Percentiles rank a stretch among this genome's conserved stretches.
Evolutionary conservation across 1,284 basidiomycete species (phyloP).

Genomic region (Ganoderma boninense): DNA sequence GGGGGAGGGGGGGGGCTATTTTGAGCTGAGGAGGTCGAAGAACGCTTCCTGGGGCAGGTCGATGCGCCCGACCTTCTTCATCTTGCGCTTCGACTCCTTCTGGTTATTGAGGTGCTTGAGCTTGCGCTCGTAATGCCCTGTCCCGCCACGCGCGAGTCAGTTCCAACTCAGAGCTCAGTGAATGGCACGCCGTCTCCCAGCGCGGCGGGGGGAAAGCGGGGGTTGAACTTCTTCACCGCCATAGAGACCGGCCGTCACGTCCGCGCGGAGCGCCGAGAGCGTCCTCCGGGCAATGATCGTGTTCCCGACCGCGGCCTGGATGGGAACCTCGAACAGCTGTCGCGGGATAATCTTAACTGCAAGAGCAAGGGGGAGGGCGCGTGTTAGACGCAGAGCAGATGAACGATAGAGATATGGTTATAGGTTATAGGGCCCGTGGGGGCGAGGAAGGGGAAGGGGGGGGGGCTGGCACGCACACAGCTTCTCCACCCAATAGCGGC

Average conservation of each 20-base stretch:
- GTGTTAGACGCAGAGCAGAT: background rate
- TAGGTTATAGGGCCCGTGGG: background rate
- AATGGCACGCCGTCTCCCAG: background rate
- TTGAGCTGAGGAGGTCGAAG: constrained; percentile 81
- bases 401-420: background rate
- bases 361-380: no score
- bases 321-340: constrained; percentile 94
- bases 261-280: constrained; percentile 87
- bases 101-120: constrained; percentile 93
- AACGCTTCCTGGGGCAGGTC: constrained; percentile 93
- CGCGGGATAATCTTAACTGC: constrained; percentile 90
- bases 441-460: background rate
- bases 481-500: constrained; percentile 87
- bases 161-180: no score
- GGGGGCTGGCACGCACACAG: constrained; percentile 60
- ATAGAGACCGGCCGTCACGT: constrained; percentile 95
- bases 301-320: constrained; percentile 87
- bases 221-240: constrained; percentile 64
- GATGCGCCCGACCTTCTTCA: constrained; percentile 89
- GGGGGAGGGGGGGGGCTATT: constrained; percentile 22
- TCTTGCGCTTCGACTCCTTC: constrained; percentile 88
- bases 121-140: constrained; percentile 90
- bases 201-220: background rate
- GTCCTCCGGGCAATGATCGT: constrained; percentile 93
- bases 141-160: background rate